These are phyloP conservation scores for Austroboletus rostrupii DNA, from an alignment of 1,284 basidiomycete genomes.

Conservation along the genomic window DNA sequence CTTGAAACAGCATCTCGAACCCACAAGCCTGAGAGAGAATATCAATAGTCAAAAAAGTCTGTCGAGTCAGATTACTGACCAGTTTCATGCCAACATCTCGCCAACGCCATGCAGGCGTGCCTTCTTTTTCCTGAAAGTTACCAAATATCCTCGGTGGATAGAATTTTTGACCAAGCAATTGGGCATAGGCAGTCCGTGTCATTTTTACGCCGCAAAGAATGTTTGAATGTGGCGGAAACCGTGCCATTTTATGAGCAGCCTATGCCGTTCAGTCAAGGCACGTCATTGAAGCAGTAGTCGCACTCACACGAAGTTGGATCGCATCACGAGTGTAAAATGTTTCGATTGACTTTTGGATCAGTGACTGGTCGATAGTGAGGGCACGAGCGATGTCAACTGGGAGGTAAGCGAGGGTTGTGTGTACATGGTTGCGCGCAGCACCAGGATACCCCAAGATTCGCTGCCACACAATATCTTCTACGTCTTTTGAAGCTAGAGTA, in stretches of 20 bases:
- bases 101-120: slow-evolving; percentile 65
- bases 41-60: neutral
- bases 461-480: slow-evolving; percentile 65
- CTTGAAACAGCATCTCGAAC: slow-evolving; percentile 92
- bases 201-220: slow-evolving; percentile 63
- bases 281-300: neutral
- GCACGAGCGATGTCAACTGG: slow-evolving; percentile 77
- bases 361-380: slow-evolving; percentile 57
- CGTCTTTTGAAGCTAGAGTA: slow-evolving; percentile 56
- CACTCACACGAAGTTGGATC: slow-evolving; percentile 75
- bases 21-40: slow-evolving; percentile 66
- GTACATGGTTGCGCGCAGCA: slow-evolving; percentile 68
- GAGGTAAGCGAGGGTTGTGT: slow-evolving; percentile 76
- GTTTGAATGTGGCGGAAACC: slow-evolving; percentile 74
- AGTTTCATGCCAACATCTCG: slow-evolving; percentile 89
- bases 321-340: slow-evolving; percentile 93
- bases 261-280: slow-evolving; percentile 30
- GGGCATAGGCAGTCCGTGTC: slow-evolving; percentile 91
- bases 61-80: slow-evolving; percentile 33
- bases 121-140: slow-evolving; percentile 61
- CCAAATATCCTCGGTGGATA: slow-evolving; percentile 90
- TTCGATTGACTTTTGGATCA: slow-evolving; percentile 84
- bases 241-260: slow-evolving; percentile 82
- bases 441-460: slow-evolving; percentile 75
- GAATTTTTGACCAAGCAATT: slow-evolving; percentile 87